A percentile compares a stretch with the other conserved stretches of the same genome.
Conservation (phyloP, 495 filamentous ascomycete species). For the Thermothielavioides terrestris region DNA sequence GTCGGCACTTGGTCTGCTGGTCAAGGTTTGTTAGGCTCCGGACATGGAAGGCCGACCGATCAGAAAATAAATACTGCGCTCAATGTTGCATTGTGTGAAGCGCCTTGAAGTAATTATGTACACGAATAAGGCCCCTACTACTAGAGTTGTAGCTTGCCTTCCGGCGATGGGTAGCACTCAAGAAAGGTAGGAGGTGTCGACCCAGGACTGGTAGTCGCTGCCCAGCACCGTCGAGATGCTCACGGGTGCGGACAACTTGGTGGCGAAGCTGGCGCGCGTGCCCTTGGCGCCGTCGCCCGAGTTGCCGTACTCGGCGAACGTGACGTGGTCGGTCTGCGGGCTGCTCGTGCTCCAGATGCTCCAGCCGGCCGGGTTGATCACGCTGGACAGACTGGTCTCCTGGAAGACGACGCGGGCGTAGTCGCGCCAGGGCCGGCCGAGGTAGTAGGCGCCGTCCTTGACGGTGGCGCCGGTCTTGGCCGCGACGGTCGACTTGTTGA, state of each 20-base stretch:
- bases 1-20: too few relatives aligned
- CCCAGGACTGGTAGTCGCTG: constrained; percentile 4
- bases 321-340: constrained; percentile 43
- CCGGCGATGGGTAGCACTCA: background rate
- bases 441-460: constrained; percentile 44
- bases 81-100: too few relatives aligned
- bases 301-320: constrained; percentile 54
- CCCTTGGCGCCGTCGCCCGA: constrained; percentile 49
- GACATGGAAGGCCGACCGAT: background rate
- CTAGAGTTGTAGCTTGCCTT: background rate
- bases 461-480: constrained; percentile 42
- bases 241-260: constrained; percentile 36
- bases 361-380: constrained; percentile 58
- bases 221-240: constrained; percentile 45
- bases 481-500: constrained; percentile 47
- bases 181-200: constrained; percentile 1
- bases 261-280: constrained; percentile 49
- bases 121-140: background rate
- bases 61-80: too few relatives aligned
- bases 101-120: background rate
- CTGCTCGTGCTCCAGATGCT: constrained; percentile 44
- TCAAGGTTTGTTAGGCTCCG: too few relatives aligned
- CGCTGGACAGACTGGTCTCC: constrained; percentile 42
- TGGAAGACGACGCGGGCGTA: constrained; percentile 58
- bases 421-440: constrained; percentile 58